Conservation (phyloP, 441 rosid genomes). For the Adansonia gregorii region DNA sequence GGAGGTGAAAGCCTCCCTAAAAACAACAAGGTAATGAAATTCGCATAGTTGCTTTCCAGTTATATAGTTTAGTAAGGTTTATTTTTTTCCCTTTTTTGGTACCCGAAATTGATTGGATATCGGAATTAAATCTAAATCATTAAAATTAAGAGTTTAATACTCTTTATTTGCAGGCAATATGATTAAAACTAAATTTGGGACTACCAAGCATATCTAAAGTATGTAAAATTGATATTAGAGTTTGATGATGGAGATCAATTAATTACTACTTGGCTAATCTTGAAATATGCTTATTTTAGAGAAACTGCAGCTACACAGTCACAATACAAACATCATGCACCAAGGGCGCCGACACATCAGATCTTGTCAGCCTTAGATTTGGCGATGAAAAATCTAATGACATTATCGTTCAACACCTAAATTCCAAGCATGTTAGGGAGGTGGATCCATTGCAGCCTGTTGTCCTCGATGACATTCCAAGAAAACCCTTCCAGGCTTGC, state of each 20-base stretch:
- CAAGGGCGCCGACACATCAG: constrained; percentile 48
- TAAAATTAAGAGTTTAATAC: too few species aligned
- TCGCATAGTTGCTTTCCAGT: neutral
- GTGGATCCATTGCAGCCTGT: constrained; percentile 51
- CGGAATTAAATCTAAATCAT: too few species aligned
- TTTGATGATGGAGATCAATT: too few species aligned
- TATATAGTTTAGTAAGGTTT: neutral
- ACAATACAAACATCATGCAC: constrained; percentile 58
- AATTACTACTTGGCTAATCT: neutral
- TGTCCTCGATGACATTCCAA: constrained; percentile 40
- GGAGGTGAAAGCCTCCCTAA: constrained; percentile 31
- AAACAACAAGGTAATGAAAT: constrained; percentile 36
- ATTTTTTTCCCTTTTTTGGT: too few species aligned
- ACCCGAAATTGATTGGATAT: too few species aligned
- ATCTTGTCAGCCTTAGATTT: constrained; percentile 50
- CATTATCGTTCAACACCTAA: constrained; percentile 44
- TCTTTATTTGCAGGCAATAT: too few species aligned
- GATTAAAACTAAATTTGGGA: neutral
- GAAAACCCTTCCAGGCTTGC: constrained; percentile 53
- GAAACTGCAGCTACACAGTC: constrained; percentile 49
- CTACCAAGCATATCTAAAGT: neutral
- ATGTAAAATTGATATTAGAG: neutral
- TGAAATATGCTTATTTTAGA: constrained; percentile 18
- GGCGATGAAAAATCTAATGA: constrained; percentile 50
- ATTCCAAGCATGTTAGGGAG: constrained; percentile 39